phyloP scores from a whole-genome alignment of 257 asterid species.

The Jacaranda copaia region DNA sequence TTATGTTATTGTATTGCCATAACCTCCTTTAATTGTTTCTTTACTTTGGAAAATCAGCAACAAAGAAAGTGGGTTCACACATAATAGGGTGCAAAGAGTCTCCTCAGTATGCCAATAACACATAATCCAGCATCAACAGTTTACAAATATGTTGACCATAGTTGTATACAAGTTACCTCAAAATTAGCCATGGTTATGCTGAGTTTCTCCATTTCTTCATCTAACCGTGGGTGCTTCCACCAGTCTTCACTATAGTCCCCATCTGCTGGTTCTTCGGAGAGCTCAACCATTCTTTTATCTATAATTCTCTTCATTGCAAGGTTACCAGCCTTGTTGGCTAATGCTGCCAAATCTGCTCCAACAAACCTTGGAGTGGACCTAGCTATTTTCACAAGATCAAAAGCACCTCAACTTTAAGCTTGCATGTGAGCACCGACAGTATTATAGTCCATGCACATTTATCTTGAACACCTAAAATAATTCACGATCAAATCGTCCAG shows the following conservation, averaged over 20 bases:
- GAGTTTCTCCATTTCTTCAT: slow-evolving; percentile 66
- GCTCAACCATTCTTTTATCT: slow-evolving; percentile 52
- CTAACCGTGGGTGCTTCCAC: slow-evolving; percentile 74
- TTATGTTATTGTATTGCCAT: too few relatives aligned
- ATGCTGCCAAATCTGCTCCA: slow-evolving; percentile 89
- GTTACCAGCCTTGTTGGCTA: slow-evolving; percentile 77
- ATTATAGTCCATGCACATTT: slow-evolving; percentile 77
- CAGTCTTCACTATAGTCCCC: slow-evolving; percentile 58
- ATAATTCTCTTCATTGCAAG: slow-evolving; percentile 86
- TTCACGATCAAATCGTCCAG: slow-evolving; percentile 94
- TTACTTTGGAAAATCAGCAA: background rate
- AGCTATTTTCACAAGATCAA: slow-evolving; percentile 83
- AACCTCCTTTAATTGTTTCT: too few relatives aligned
- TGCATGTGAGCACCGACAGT: slow-evolving; percentile 61
- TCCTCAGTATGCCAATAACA: background rate
- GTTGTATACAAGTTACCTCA: slow-evolving; percentile 59
- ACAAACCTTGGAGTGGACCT: slow-evolving; percentile 86
- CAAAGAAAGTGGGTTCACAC: background rate
- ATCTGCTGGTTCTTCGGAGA: slow-evolving; percentile 39
- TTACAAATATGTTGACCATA: background rate
- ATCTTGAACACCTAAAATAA: slow-evolving; percentile 77
- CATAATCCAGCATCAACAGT: slow-evolving; percentile 8
- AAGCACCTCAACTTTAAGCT: slow-evolving; percentile 81
- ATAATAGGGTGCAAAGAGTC: background rate
- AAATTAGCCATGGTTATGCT: slow-evolving; percentile 79